Percentiles rank a stretch among this genome's conserved stretches.
Evolutionary conservation across 2,329 filamentous ascomycete genomes (phyloP).

Genomic region (Penicillium psychrosexuale): DNA sequence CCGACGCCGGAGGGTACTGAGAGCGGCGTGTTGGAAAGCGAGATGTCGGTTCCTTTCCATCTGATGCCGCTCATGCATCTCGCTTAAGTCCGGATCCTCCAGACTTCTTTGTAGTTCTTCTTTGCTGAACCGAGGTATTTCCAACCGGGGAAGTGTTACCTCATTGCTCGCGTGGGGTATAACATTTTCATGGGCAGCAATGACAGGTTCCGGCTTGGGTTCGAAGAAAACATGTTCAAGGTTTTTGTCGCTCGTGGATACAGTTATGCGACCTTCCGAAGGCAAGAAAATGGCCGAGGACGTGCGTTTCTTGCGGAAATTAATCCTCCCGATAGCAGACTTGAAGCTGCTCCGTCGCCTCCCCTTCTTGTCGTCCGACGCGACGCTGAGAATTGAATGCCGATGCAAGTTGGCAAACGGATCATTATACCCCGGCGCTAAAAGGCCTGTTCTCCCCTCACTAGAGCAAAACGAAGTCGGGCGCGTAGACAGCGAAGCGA

Average conservation of each 20-base stretch:
- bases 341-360: constrained; percentile 33
- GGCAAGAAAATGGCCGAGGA: constrained; percentile 30
- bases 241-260: constrained; percentile 25
- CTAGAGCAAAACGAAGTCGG: constrained; percentile 40
- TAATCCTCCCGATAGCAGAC: constrained; percentile 35
- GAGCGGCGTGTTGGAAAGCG: constrained; percentile 33
- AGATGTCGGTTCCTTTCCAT: constrained; percentile 32
- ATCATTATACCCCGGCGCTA: constrained; percentile 17
- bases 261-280: constrained; percentile 27
- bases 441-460: constrained; percentile 27
- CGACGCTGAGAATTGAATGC: constrained; percentile 29
- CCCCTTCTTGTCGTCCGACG: constrained; percentile 30
- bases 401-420: constrained; percentile 17
- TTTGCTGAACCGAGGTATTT: constrained; percentile 37
- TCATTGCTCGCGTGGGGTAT: constrained; percentile 8
- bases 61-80: constrained; percentile 32
- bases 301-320: constrained; percentile 35
- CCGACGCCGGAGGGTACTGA: constrained; percentile 29
- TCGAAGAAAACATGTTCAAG: constrained; percentile 40
- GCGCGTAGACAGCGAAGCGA: constrained; percentile 39
- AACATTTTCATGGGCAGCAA: background rate
- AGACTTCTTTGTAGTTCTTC: constrained; percentile 36
- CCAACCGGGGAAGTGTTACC: constrained; percentile 24
- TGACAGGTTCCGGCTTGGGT: constrained; percentile 10
- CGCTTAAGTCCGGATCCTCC: constrained; percentile 30